phyloP scores from a whole-genome alignment of 1,139 yeast genomes.

The Candida frijolesensis region DNA sequence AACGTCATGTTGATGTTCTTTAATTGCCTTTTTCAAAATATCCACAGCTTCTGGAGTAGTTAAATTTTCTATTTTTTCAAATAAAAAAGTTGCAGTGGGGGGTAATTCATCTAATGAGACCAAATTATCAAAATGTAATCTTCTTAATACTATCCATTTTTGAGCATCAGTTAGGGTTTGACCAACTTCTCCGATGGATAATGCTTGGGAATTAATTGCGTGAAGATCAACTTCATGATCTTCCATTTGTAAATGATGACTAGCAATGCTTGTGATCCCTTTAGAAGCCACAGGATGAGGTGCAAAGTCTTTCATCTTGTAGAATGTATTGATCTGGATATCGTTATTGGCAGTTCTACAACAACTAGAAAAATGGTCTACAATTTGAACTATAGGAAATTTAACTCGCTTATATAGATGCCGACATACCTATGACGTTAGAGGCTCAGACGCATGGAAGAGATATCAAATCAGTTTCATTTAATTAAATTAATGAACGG shows the following conservation, averaged over 20 bases:
- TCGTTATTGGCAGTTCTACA: no score
- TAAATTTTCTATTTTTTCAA: slow-evolving; percentile 30
- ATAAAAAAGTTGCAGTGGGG: slow-evolving; percentile 27
- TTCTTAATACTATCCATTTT: slow-evolving; percentile 28
- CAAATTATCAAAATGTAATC: slow-evolving; percentile 31
- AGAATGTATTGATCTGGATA: no score
- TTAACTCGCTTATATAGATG: no score
- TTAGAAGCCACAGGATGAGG: neutral
- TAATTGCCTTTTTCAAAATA: slow-evolving; percentile 21
- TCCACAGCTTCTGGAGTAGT: slow-evolving; percentile 24
- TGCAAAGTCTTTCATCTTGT: neutral
- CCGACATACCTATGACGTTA: no score
- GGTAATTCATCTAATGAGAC: slow-evolving; percentile 30
- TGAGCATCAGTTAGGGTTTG: slow-evolving; percentile 26
- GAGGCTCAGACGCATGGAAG: no score
- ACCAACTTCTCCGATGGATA: slow-evolving; percentile 31
- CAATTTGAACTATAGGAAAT: neutral
- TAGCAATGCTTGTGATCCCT: neutral
- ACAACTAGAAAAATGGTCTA: neutral
- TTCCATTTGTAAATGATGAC: slow-evolving; percentile 8
- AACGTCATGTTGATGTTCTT: slow-evolving; percentile 24
- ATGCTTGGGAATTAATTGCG: slow-evolving; percentile 22
- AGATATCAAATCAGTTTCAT: no score
- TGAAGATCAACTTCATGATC: slow-evolving; percentile 23
- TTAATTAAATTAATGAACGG: no score